Conservation (phyloP, 2,329 filamentous ascomycete genomes). For the Sporothrix sp. region DNA sequence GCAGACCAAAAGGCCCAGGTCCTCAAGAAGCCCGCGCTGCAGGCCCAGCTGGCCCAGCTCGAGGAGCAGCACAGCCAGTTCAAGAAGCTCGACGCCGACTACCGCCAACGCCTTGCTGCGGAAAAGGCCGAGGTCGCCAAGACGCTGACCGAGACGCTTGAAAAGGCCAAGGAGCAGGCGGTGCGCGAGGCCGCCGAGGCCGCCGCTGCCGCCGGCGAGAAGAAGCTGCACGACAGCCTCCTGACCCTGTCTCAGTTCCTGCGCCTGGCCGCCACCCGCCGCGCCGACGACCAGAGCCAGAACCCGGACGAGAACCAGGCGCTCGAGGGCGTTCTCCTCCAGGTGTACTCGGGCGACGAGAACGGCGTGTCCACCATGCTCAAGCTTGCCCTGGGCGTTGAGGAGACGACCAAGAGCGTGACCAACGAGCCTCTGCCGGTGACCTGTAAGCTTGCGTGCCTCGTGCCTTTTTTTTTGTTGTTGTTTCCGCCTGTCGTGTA, state of each 20-base stretch:
- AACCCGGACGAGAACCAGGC: constrained; percentile 64
- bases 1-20: constrained; percentile 68
- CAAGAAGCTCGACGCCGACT: constrained; percentile 67
- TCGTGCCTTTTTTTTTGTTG: neutral
- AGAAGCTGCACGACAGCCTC: constrained; percentile 53
- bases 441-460: constrained; percentile 56
- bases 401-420: constrained; percentile 57
- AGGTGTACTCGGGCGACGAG: constrained; percentile 71
- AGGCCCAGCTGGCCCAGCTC: constrained; percentile 56
- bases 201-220: constrained; percentile 42
- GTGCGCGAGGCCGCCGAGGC: constrained; percentile 46
- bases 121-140: constrained; percentile 54
- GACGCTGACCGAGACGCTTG: constrained; percentile 39
- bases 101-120: constrained; percentile 48
- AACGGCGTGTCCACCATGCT: constrained; percentile 64
- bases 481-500: neutral
- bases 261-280: constrained; percentile 65
- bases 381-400: constrained; percentile 64
- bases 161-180: constrained; percentile 45
- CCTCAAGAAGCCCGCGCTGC: constrained; percentile 64
- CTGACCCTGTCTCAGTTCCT: constrained; percentile 70
- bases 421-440: constrained; percentile 55
- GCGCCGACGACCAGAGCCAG: constrained; percentile 57
- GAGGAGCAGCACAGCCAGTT: constrained; percentile 67
- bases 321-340: constrained; percentile 67